Conservation (phyloP, 2,329 filamentous ascomycete species). For the Colletotrichum scovillei region DNA sequence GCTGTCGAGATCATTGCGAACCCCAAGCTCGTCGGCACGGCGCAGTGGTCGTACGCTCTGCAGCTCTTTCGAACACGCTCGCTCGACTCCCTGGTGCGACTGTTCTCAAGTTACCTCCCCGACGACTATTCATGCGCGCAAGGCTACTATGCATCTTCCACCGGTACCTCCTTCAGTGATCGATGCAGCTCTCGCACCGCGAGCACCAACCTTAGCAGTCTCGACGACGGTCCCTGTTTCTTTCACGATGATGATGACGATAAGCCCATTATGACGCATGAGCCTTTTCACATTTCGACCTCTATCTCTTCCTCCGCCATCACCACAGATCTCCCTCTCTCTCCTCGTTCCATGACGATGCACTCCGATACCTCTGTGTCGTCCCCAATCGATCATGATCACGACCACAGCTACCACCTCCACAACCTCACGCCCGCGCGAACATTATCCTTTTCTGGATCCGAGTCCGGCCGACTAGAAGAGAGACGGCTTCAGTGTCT, state of each 20-base stretch:
- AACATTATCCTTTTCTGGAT: slow-evolving; percentile 64
- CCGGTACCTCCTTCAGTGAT: slow-evolving; percentile 52
- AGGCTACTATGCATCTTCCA: slow-evolving; percentile 45
- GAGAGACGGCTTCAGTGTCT: slow-evolving; percentile 37
- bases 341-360: slow-evolving; percentile 63
- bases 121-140: slow-evolving; percentile 58
- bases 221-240: slow-evolving; percentile 49
- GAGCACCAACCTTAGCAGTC: slow-evolving; percentile 53
- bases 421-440: slow-evolving; percentile 54
- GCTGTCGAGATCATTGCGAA: slow-evolving; percentile 72
- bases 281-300: slow-evolving; percentile 52
- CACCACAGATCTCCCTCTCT: slow-evolving; percentile 52
- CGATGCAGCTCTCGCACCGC: slow-evolving; percentile 49
- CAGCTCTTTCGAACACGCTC: slow-evolving; percentile 70
- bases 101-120: slow-evolving; percentile 69
- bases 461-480: slow-evolving; percentile 55
- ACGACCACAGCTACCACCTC: slow-evolving; percentile 46
- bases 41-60: slow-evolving; percentile 68
- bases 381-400: slow-evolving; percentile 48
- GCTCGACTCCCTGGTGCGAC: slow-evolving; percentile 69
- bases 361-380: slow-evolving; percentile 56
- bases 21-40: slow-evolving; percentile 66
- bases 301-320: slow-evolving; percentile 39
- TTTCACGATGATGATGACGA: slow-evolving; percentile 54
- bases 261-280: slow-evolving; percentile 55